These are phyloP conservation scores for Scheffersomyces insectosa DNA, from an alignment of 1,139 yeast species.

Conservation along the genomic window DNA sequence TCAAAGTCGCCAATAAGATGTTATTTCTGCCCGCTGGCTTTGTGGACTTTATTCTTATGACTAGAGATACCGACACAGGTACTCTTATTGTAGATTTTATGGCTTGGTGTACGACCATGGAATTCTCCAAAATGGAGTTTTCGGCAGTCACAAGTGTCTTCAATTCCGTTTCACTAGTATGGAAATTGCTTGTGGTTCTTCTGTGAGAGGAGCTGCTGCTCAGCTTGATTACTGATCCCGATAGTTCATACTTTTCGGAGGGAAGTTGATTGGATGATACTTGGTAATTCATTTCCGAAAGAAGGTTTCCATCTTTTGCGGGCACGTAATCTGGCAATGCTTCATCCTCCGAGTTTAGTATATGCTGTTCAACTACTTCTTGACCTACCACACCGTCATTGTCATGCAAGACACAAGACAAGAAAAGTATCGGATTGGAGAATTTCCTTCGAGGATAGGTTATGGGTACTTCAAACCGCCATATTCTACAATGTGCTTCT, in stretches of 20 bases:
- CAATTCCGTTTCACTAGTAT: not conserved
- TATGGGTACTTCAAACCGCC: slow-evolving; percentile 38
- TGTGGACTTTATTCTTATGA: slow-evolving; percentile 57
- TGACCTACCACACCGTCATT: slow-evolving; percentile 4
- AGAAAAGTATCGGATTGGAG: slow-evolving; percentile 28
- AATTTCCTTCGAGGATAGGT: slow-evolving; percentile 39
- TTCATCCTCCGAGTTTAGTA: slow-evolving; percentile 5
- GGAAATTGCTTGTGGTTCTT: slow-evolving; percentile 2
- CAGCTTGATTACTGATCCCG: not conserved
- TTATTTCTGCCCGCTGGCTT: slow-evolving; percentile 58
- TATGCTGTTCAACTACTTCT: not conserved
- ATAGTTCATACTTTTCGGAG: not conserved
- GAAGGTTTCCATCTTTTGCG: slow-evolving; percentile 19
- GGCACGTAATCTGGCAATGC: slow-evolving; percentile 23
- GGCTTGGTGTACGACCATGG: not conserved
- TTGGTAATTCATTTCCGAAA: slow-evolving; percentile 26
- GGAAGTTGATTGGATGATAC: slow-evolving; percentile 7
- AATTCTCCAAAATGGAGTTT: not conserved
- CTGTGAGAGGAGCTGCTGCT: not conserved
- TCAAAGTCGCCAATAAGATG: slow-evolving; percentile 54
- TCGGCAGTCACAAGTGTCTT: not conserved
- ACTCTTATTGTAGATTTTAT: slow-evolving; percentile 21
- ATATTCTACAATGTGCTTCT: slow-evolving; percentile 18
- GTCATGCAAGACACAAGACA: slow-evolving; percentile 25
- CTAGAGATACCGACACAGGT: slow-evolving; percentile 51